A percentile compares a stretch with the other conserved stretches of the same genome.
These are phyloP conservation scores for Sphenostylis stenocarpa DNA, from an alignment of 306 rosid species.

Conservation along the genomic window DNA sequence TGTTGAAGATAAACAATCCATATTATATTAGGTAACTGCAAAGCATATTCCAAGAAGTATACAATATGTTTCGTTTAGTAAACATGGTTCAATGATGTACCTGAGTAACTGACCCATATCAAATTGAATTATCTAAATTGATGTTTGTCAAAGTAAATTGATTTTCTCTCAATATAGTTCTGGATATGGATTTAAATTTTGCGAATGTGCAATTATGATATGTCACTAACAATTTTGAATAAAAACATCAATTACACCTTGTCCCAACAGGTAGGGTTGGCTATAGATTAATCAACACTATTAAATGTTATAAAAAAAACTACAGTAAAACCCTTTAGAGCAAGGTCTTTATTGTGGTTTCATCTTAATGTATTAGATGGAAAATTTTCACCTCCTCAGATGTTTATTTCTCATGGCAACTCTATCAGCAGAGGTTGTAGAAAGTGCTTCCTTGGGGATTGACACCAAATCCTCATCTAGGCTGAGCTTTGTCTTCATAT, in stretches of 20 bases:
- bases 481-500: conserved; percentile 92
- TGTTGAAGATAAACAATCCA: conserved; percentile 39
- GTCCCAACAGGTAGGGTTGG: neutral
- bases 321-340: neutral
- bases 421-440: conserved; percentile 87
- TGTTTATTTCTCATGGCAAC: conserved; percentile 75
- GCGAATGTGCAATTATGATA: neutral
- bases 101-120: neutral
- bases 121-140: neutral
- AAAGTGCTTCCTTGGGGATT: conserved; percentile 93
- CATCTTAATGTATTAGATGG: neutral
- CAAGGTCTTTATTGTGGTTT: neutral
- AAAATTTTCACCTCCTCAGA: conserved; percentile 61
- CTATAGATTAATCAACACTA: conserved; percentile 1
- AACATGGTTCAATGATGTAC: neutral
- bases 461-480: conserved; percentile 92
- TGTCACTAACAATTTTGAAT: conserved; percentile 21
- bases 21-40: conserved; percentile 13
- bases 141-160: neutral
- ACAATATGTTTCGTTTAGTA: neutral
- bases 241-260: neutral
- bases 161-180: conserved; percentile 6
- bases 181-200: neutral
- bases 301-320: conserved; percentile 1
- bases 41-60: conserved; percentile 2